These are phyloP conservation scores for Amanita fuliginea DNA, from an alignment of 768 basidiomycete genomes.

Conservation along the genomic window DNA sequence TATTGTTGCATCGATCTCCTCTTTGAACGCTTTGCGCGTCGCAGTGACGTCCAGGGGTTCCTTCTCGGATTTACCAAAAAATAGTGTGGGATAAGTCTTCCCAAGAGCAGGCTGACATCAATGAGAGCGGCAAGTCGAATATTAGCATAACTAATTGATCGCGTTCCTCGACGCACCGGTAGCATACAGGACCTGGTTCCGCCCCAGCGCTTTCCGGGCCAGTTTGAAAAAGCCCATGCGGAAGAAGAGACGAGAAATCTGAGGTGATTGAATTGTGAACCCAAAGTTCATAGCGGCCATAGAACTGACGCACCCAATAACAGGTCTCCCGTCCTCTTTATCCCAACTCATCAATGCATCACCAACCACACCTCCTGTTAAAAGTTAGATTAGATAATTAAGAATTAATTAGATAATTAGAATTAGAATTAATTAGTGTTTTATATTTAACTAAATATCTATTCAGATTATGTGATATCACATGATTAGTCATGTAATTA, in stretches of 20 bases:
- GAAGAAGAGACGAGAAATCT: conserved; percentile 81
- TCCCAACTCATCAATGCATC: conserved; percentile 93
- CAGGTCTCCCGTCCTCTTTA: conserved; percentile 49
- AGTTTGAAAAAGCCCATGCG: conserved; percentile 78
- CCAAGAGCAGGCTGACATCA: conserved; percentile 86
- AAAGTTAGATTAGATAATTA: too few relatives aligned
- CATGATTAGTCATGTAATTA: too few relatives aligned
- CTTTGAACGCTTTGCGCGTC: conserved; percentile 49
- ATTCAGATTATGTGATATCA: too few relatives aligned
- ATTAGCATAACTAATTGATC: too few relatives aligned
- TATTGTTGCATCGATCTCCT: conserved; percentile 54
- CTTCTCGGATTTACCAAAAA: conserved; percentile 89
- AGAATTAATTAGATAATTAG: too few relatives aligned
- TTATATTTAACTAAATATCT: too few relatives aligned
- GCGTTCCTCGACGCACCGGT: conserved; percentile 37
- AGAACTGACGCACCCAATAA: conserved; percentile 85
- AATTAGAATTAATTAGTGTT: too few relatives aligned
- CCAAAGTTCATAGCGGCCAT: conserved; percentile 88
- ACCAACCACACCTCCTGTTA: conserved; percentile 95
- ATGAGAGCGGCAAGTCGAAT: conserved; percentile 56
- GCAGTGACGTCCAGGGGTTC: conserved; percentile 75
- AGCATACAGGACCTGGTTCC: conserved; percentile 88
- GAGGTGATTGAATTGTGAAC: conserved; percentile 84
- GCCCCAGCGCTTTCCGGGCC: conserved; percentile 93
- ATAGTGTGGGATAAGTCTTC: conserved; percentile 78